A percentile compares a stretch with the other conserved stretches of the same genome.
Conservation (phyloP, 1,284 basidiomycete species). For the Melampsora larici-populina region DNA sequence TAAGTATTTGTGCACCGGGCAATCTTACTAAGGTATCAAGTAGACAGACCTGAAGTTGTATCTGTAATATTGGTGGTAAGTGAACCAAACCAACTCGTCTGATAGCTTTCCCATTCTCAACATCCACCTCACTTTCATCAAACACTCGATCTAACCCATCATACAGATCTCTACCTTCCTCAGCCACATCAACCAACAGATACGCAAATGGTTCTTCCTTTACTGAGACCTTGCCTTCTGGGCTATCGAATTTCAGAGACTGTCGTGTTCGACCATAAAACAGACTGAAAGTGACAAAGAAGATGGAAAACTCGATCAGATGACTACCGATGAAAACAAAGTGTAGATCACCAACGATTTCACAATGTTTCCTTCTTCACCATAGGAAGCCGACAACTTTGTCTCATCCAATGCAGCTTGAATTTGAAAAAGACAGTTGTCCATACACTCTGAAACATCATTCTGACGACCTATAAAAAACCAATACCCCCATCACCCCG, state of each 20-base stretch:
- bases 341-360: constrained; percentile 62
- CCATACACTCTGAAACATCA: constrained; percentile 96
- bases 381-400: constrained; percentile 54
- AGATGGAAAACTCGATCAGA: neutral
- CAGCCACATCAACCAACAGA: constrained; percentile 83
- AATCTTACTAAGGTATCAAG: neutral
- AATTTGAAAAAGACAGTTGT: constrained; percentile 98
- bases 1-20: neutral
- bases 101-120: constrained; percentile 76
- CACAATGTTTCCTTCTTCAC: constrained; percentile 67
- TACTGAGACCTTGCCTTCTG: constrained; percentile 60
- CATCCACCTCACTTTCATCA: constrained; percentile 75
- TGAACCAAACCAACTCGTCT: constrained; percentile 85
- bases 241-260: constrained; percentile 61
- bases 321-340: neutral
- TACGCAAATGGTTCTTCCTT: constrained; percentile 91
- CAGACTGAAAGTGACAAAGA: constrained; percentile 53
- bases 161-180: constrained; percentile 82
- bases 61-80: constrained; percentile 84
- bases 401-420: constrained; percentile 76
- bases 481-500: neutral
- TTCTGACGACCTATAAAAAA: constrained; percentile 76
- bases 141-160: constrained; percentile 91
- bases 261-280: constrained; percentile 85
- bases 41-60: constrained; percentile 77